Percentiles rank a stretch among this genome's conserved stretches.
These are phyloP conservation scores for Thozetella sp. DNA, from an alignment of 495 filamentous ascomycete genomes.

Conservation along the genomic window DNA sequence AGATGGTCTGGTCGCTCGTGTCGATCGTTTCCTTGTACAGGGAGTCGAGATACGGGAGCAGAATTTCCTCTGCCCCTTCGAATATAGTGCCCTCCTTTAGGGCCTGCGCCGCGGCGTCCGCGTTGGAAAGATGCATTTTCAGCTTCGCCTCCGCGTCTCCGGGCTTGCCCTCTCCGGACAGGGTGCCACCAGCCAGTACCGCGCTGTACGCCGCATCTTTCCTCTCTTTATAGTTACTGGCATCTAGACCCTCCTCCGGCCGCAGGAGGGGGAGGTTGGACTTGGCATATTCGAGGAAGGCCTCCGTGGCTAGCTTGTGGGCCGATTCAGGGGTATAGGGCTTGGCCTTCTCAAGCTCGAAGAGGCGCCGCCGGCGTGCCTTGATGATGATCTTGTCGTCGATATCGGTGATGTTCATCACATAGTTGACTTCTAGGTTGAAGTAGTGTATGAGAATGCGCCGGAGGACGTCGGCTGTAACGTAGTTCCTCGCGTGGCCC, in stretches of 20 bases:
- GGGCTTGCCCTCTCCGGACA: constrained; percentile 60
- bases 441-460: constrained; percentile 88
- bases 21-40: constrained; percentile 75
- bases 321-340: constrained; percentile 38
- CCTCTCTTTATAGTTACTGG: constrained; percentile 55
- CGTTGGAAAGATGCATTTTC: constrained; percentile 91
- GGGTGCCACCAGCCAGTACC: constrained; percentile 63
- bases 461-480: constrained; percentile 89
- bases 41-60: constrained; percentile 84
- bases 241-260: constrained; percentile 33
- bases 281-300: constrained; percentile 72
- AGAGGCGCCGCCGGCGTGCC: constrained; percentile 75
- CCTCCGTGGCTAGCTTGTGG: constrained; percentile 58
- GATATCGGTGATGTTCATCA: constrained; percentile 94
- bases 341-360: constrained; percentile 58
- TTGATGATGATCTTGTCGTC: constrained; percentile 95
- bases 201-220: constrained; percentile 63
- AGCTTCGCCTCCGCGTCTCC: constrained; percentile 80
- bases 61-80: constrained; percentile 60
- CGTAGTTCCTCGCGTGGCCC: constrained; percentile 80
- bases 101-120: constrained; percentile 59
- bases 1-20: constrained; percentile 67
- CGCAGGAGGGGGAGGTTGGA: constrained; percentile 74
- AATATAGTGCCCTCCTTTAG: constrained; percentile 47
- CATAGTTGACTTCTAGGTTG: constrained; percentile 82